Percentiles rank a stretch among this genome's conserved stretches.
These are phyloP conservation scores for Melocanna baccifera DNA, from an alignment of 176 grass and related monocot genomes.

Conservation along the genomic window DNA sequence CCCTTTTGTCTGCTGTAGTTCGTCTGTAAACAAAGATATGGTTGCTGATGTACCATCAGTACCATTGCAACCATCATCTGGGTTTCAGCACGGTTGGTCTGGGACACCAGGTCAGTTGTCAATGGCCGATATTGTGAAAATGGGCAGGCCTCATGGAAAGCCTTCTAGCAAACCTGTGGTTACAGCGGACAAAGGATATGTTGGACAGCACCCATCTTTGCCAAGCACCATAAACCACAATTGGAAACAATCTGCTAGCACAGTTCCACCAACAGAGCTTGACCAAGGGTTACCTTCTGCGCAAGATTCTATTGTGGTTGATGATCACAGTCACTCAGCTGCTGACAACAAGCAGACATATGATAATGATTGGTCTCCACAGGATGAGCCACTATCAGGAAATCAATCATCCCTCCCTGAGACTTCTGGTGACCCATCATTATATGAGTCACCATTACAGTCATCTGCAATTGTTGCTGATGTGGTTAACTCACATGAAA, in stretches of 20 bases:
- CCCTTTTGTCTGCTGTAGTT: conserved; percentile 37
- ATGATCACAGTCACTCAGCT: conserved; percentile 37
- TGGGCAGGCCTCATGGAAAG: conserved; percentile 70
- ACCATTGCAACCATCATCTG: conserved; percentile 58
- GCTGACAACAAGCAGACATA: conserved; percentile 46
- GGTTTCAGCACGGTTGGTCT: conserved; percentile 73
- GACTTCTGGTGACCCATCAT: conserved; percentile 36
- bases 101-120: conserved; percentile 75
- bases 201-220: conserved; percentile 67
- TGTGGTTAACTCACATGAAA: conserved; percentile 46
- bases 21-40: conserved; percentile 40
- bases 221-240: conserved; percentile 38
- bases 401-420: conserved; percentile 41
- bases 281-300: conserved; percentile 40
- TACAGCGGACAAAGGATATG: conserved; percentile 55
- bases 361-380: conserved; percentile 58
- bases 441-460: conserved; percentile 40
- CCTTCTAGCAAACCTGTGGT: conserved; percentile 40
- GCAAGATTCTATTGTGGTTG: conserved; percentile 50
- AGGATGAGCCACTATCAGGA: conserved; percentile 45
- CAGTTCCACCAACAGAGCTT: conserved; percentile 37
- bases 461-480: conserved; percentile 43
- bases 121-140: conserved; percentile 97
- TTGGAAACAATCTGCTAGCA: conserved; percentile 47
- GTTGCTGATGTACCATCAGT: conserved; percentile 52